Evolutionary conservation across 768 basidiomycete species (phyloP), one percentile per base, ranked within the genome.

Genomic region (Naganishia vishniacii): DNA sequence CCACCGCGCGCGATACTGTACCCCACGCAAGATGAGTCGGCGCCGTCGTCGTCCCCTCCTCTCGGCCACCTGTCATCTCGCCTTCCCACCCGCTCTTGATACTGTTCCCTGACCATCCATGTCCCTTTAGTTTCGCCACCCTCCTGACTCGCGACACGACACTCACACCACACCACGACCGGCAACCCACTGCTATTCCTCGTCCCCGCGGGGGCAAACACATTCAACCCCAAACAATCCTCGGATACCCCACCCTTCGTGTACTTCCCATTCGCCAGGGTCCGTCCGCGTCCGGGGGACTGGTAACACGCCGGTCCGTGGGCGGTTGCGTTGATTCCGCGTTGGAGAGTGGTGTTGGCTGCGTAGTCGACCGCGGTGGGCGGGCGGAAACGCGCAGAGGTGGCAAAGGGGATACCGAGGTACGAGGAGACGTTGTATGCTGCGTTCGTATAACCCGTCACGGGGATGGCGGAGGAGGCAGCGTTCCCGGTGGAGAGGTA

Each of bases 201-300:
- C 25, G 61, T 58, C 6, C 78, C 78, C 1, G 73, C 68, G 0
- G 83, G 83, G 7, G 77, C 73, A 51, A 77, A 80, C 29, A 84
- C 72, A 69, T 84, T 83, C 48, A 84, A 65, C 8, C 73, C 80
- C 46, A 84, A 72, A 65, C 83, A 83, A 66, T 83, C 79, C 67
- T 84, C 83, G 1, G 79, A 80, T 0, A 56, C 23, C 32, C 53
- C 53, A 8, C 53, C 9, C 6, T 37, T 56, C 4, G 53, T 56
- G 23, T 56, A 56, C 34, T 32, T 23, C 9, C 53, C 53, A 26
- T 56, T 56, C 20, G 31, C 6, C 18, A 56, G 5, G 41, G 28
- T 62, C 44, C 29, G 40, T 4, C 67, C 68, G 6, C 48, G 59
- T 12, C 32, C 49, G 41, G 70, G 64, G 29, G 59, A 41, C 59